Evolutionary conservation across 352 stramenopile genomes (phyloP).

Genomic region (Pythium graminicola): DNA sequence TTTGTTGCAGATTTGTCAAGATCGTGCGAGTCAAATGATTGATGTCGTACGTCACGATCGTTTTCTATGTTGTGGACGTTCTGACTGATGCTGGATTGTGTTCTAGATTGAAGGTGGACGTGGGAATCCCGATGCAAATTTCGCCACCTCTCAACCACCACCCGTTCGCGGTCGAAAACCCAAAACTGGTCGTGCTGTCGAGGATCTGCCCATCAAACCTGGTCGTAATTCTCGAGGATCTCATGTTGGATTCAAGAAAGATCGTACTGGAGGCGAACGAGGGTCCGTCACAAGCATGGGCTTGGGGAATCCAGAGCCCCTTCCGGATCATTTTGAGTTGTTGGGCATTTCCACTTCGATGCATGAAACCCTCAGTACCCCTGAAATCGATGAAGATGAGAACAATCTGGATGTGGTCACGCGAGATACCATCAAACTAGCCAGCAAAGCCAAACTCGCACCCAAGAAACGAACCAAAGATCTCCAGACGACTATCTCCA

Average conservation of each 20-base stretch:
- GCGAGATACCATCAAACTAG: conserved; percentile 58
- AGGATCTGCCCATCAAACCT: conserved; percentile 5
- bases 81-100: not conserved
- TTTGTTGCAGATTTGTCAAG: conserved; percentile 69
- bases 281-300: conserved; percentile 1
- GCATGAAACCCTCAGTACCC: conserved; percentile 16
- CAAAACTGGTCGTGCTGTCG: conserved; percentile 5
- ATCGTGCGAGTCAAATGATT: conserved; percentile 60
- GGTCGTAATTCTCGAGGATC: conserved; percentile 5
- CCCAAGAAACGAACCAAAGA: conserved; percentile 42
- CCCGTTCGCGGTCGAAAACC: conserved; percentile 4
- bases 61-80: not conserved
- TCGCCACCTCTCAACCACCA: conserved; percentile 20
- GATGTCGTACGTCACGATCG: conserved; percentile 44
- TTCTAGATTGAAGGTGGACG: conserved; percentile 56
- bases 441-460: conserved; percentile 48
- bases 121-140: conserved; percentile 60
- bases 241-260: conserved; percentile 6
- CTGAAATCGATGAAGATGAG: conserved; percentile 32
- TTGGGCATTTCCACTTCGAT: conserved; percentile 9
- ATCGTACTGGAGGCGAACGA: conserved; percentile 5
- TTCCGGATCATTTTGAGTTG: not conserved
- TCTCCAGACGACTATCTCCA: not conserved
- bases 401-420: conserved; percentile 40
- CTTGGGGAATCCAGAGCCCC: not conserved